Evolutionary conservation across 306 rosid species (phyloP).

Genomic region (Gastrolobium bilobum): DNA sequence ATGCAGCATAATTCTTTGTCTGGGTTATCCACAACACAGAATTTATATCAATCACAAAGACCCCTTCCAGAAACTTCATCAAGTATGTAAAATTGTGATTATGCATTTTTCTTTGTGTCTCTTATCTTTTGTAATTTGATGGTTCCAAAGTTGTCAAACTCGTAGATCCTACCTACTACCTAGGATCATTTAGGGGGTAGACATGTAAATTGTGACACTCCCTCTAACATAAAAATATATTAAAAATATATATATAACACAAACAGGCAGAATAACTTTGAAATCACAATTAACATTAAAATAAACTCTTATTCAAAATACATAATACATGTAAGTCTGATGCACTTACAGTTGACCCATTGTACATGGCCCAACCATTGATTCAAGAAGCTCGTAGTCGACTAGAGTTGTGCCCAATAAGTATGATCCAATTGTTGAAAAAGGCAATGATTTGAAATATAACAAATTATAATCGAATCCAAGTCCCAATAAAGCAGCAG

Average conservation of each 20-base stretch:
- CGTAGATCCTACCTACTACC: conserved; percentile 10
- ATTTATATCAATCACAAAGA: conserved; percentile 86
- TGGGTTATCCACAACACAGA: conserved; percentile 78
- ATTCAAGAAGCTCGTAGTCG: no score
- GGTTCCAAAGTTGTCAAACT: conserved; percentile 18
- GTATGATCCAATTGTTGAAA: no score
- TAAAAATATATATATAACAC: not conserved
- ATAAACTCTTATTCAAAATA: not conserved
- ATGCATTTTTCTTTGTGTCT: conserved; percentile 30
- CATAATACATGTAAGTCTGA: not conserved
- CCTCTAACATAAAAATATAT: not conserved
- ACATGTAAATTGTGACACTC: not conserved
- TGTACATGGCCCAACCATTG: no score
- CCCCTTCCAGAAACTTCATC: conserved; percentile 87
- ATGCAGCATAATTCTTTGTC: conserved; percentile 73
- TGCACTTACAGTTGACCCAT: no score
- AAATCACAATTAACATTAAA: not conserved
- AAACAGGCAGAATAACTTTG: not conserved
- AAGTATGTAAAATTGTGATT: conserved; percentile 60
- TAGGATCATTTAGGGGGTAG: not conserved
- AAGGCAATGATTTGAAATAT: no score
- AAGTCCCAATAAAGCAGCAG: no score
- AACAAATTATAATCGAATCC: no score
- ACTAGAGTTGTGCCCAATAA: no score
- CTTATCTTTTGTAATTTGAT: conserved; percentile 21